Percentiles rank a stretch among this genome's conserved stretches.
phyloP scores from a whole-genome alignment of 2,329 filamentous ascomycete genomes.

The Dactylella cylindrospora region DNA sequence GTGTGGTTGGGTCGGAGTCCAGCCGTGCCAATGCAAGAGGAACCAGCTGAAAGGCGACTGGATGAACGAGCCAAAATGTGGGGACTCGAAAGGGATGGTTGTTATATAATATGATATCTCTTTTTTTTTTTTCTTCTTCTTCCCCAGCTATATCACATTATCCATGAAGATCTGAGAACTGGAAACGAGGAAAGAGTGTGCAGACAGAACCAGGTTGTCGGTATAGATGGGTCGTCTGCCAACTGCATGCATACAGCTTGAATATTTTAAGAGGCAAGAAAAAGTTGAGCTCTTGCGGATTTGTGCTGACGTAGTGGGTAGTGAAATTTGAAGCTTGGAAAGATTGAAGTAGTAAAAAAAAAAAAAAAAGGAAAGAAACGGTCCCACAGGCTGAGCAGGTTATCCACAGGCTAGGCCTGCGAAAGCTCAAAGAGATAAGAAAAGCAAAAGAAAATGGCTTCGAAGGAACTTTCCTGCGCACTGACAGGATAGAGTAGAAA shows the following conservation, averaged over 20 bases:
- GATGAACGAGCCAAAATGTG: constrained; percentile 2
- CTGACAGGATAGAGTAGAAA: no score
- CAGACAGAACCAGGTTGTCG: constrained; percentile 37
- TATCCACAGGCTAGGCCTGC: background rate
- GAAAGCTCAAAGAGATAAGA: background rate
- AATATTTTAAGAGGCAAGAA: background rate
- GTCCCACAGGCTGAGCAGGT: background rate
- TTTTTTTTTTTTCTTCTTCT: constrained; percentile 4
- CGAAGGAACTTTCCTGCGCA: no score
- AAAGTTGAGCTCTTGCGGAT: background rate
- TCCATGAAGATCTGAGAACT: constrained; percentile 10
- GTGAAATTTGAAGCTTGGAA: no score
- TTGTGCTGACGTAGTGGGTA: constrained; percentile 11
- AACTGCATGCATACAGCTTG: background rate
- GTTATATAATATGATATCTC: constrained; percentile 9
- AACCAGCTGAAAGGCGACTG: background rate
- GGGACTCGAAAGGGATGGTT: constrained; percentile 8
- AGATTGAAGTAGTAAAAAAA: background rate
- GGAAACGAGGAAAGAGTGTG: constrained; percentile 25
- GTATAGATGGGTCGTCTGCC: constrained; percentile 16
- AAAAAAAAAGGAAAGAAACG: constrained; percentile 1
- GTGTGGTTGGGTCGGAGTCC: constrained; percentile 15
- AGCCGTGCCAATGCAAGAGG: constrained; percentile 1
- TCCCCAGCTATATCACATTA: constrained; percentile 29
- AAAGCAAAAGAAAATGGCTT: background rate